Evolutionary conservation across 2,329 filamentous ascomycete species (phyloP).

Genomic region (Hypoxylon sp.): DNA sequence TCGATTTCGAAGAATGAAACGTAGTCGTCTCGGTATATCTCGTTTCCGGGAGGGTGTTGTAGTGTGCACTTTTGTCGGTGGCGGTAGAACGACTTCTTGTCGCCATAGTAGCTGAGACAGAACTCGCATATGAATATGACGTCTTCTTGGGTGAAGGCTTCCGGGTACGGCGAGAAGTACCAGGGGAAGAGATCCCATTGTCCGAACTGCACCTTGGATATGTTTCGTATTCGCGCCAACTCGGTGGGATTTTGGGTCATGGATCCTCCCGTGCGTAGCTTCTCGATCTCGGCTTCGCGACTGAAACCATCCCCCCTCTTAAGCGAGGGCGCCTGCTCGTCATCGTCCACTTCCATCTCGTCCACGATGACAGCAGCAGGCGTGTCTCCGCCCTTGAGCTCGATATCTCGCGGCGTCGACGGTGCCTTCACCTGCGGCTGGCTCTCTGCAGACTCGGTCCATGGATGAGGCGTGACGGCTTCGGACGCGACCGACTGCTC

Average conservation of each 20-base stretch:
- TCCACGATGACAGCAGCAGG: slow-evolving; percentile 54
- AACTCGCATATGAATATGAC: slow-evolving; percentile 97
- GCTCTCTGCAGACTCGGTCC: slow-evolving; percentile 60
- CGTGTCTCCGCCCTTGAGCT: slow-evolving; percentile 56
- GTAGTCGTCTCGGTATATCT: slow-evolving; percentile 94
- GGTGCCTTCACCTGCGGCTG: slow-evolving; percentile 56
- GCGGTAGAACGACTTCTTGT: slow-evolving; percentile 80
- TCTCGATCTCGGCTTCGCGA: slow-evolving; percentile 93
- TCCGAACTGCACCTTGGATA: slow-evolving; percentile 94
- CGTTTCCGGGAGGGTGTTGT: slow-evolving; percentile 93
- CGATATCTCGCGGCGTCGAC: slow-evolving; percentile 53
- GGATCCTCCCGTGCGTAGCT: slow-evolving; percentile 89
- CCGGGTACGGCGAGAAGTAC: slow-evolving; percentile 98
- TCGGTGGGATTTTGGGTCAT: slow-evolving; percentile 99
- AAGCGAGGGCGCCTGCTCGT: slow-evolving; percentile 49
- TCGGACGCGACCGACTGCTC: slow-evolving; percentile 64
- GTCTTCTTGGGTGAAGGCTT: slow-evolving; percentile 86
- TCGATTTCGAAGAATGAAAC: slow-evolving; percentile 98
- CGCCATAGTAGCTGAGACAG: slow-evolving; percentile 89
- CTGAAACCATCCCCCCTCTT: slow-evolving; percentile 68
- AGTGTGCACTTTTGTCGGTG: slow-evolving; percentile 91
- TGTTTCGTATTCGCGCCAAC: slow-evolving; percentile 93
- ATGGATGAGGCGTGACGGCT: slow-evolving; percentile 62
- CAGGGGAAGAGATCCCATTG: slow-evolving; percentile 91
- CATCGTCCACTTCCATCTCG: slow-evolving; percentile 66